Evolutionary conservation across 495 filamentous ascomycete species (phyloP), one percentile per base, ranked within the genome.

Genomic region (Mytilinidion resinicola): DNA sequence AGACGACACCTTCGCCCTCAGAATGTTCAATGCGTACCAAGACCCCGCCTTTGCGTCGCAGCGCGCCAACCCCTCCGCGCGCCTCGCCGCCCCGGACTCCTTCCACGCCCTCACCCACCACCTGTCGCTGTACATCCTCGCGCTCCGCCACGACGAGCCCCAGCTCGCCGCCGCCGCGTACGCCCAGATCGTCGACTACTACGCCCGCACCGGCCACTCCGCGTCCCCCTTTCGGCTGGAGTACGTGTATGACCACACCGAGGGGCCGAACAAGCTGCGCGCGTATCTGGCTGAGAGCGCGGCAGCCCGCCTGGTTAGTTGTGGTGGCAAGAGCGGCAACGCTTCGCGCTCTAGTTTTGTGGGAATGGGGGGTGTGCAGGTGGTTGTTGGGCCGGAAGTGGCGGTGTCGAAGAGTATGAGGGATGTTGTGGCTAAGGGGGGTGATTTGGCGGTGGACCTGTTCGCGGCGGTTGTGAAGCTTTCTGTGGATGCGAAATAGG

Each of bases 71-170:
- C 11, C 17, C 39, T 42, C 8, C 39, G n/a, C 1, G 25, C 9
- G 8, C 2, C 46, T 49, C 1, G 15, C 46, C 21, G 19, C 21
- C 14, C 46, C 46, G 14, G 33, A 19, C 46, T 25, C 46, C 15
- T 49, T 49, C 14, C 46, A 25, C 21, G 17, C 15, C 15, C 12
- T 49, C 9, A 49, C 46, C 7, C 46, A 49, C 46, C 46, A 49
- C 46, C 21, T 49, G 14, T 49, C 46, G 6, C 46, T 49, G 4
- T 49, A 49, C 46, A 49, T 49, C 15, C 46, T 49, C 21, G 46
- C 46, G 8, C 15, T 30, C 12, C 46, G 46, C 7, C 15, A 25
- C 20, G 46, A n/a, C 46, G 12, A 49, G 12, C 4, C 21, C 20
- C 19, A 9, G 12, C 46, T 49, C 46, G 21, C 19, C 46, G 33